These are phyloP conservation scores for Populus hybrid DNA, from an alignment of 441 rosid genomes.

Conservation along the genomic window DNA sequence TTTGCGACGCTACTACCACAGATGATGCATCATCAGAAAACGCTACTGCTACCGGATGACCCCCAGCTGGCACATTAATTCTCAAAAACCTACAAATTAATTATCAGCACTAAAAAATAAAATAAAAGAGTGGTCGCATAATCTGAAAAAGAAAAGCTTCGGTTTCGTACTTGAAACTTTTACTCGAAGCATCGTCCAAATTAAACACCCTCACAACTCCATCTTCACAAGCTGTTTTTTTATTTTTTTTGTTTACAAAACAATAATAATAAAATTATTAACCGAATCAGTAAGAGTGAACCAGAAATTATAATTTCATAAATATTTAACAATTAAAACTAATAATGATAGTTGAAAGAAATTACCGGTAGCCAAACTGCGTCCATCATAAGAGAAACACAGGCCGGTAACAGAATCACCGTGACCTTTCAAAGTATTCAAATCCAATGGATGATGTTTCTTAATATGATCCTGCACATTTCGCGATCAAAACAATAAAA, in stretches of 20 bases:
- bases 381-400: constrained; percentile 77
- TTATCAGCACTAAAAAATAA: neutral
- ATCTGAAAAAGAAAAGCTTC: neutral
- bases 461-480: constrained; percentile 63
- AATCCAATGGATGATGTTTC: constrained; percentile 85
- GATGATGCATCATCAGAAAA: constrained; percentile 82
- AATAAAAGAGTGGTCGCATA: neutral
- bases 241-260: neutral
- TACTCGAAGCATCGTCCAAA: constrained; percentile 91
- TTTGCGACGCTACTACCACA: constrained; percentile 68
- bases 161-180: constrained; percentile 83
- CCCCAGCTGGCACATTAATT: constrained; percentile 87
- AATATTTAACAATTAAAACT: neutral
- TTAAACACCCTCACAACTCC: constrained; percentile 83
- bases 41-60: constrained; percentile 73
- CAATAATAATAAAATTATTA: neutral
- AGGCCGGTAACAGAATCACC: constrained; percentile 79
- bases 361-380: constrained; percentile 74
- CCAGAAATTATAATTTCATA: neutral
- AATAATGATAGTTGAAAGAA: neutral
- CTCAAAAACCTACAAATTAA: constrained; percentile 59
- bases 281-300: neutral
- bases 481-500: constrained; percentile 12
- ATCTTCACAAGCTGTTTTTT: constrained; percentile 76
- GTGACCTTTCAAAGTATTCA: constrained; percentile 96